Base-by-base conservation (phyloP, 2,329 filamentous ascomycete genomes). In the Xylaria hypoxylon region DNA sequence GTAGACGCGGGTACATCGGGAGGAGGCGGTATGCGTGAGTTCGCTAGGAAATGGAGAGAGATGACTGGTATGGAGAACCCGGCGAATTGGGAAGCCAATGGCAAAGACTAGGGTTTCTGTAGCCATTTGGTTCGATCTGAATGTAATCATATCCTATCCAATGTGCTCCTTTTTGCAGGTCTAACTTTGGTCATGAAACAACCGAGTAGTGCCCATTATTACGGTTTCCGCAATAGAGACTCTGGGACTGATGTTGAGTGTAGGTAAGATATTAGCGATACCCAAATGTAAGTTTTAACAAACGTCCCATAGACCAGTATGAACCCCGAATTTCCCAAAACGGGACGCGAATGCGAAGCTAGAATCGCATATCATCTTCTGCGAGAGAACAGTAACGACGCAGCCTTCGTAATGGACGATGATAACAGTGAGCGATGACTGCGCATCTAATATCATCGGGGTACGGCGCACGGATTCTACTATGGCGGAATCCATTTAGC, bases 11-110 rank as follows among this genome's bases (percentile, higher is more conserved):
- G 88, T 71, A 74, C 86, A 71, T 86, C 86, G 1, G 91, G 92
- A 3, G 88, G 92, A 62, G 92, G 91, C 2, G 91, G 91, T 0
- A 85, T 98, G 81, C 86, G 90, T 67, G 94, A 97, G 79, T 94
- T 96, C 80, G 88, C 92, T 68, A 85, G 86, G 71, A 87, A 90
- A 75, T 95, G 92, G 92, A 89, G 88, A 75, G 85, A 90, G 68
- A 82, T 88, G 76, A 71, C 70, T 1, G 74, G 77, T 44, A 71
- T 76, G 59, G 72, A 71, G 22, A 71, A 75, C 31, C 60, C 75
- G 22, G 74, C 71, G 56, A 74, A 73, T 52, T 72, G 71, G 74
- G 74, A 74, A 66, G 76, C 48, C n/a, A 26, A 22, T 15, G 58
- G 60, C 17, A 62, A 62, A 5, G 53, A 64, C 11, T 64, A 62